Evolutionary conservation across 306 rosid species (phyloP).

Genomic region (Oemleria cerasiformis): DNA sequence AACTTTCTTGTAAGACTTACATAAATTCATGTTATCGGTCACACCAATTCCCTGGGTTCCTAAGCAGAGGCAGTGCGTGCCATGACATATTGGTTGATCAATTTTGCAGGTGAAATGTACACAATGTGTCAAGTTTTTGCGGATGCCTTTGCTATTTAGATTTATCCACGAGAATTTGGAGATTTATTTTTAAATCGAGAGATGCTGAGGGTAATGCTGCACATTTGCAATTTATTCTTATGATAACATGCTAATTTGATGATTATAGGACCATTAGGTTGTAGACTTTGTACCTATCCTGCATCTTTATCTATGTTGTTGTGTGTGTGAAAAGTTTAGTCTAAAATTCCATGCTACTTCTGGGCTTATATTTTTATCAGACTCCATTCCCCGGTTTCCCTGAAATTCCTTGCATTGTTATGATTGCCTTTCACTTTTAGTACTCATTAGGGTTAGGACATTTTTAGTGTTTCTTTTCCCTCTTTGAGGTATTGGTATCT

Average conservation of each 20-base stretch:
- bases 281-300: background rate
- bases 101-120: background rate
- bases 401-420: background rate
- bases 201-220: no score
- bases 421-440: background rate
- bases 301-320: background rate
- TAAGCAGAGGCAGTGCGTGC: background rate
- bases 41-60: background rate
- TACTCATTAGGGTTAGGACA: background rate
- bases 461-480: background rate
- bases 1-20: slow-evolving; percentile 76
- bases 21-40: background rate
- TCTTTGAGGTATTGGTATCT: background rate
- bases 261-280: no score
- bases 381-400: background rate
- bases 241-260: no score
- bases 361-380: background rate
- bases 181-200: no score
- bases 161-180: background rate
- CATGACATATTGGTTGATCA: no score
- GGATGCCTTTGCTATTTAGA: background rate
- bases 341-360: background rate
- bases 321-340: background rate
- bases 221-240: no score
- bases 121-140: background rate